These are phyloP conservation scores for Fusarium annulatum DNA, from an alignment of 2,329 filamentous ascomycete genomes.

Conservation along the genomic window DNA sequence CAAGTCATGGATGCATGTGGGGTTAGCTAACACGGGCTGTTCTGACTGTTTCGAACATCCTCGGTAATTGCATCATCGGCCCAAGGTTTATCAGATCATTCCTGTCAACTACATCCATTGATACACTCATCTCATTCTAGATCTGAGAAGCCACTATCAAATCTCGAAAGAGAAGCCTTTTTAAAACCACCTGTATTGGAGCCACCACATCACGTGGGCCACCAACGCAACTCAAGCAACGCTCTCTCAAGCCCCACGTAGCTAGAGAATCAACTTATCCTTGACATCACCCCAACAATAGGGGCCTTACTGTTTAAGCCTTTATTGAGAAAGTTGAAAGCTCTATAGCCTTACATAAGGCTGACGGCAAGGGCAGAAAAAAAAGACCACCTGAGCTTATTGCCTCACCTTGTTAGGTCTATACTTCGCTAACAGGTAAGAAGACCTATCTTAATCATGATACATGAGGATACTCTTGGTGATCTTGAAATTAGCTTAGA, in stretches of 20 bases:
- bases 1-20: background rate
- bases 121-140: background rate
- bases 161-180: background rate
- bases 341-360: too few species aligned
- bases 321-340: too few species aligned
- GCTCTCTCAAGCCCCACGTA: too few species aligned
- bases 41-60: slow-evolving; percentile 11
- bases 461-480: background rate
- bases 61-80: slow-evolving; percentile 41
- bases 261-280: too few species aligned
- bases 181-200: too few species aligned
- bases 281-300: too few species aligned
- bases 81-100: slow-evolving; percentile 26
- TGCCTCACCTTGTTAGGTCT: background rate
- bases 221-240: too few species aligned
- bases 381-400: background rate
- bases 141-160: background rate
- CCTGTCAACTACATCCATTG: background rate
- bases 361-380: too few species aligned
- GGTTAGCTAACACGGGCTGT: background rate
- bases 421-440: background rate
- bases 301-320: too few species aligned
- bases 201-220: too few species aligned
- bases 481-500: background rate
- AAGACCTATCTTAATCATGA: background rate